Evolutionary conservation across 139 green algal genomes (phyloP).

Genomic region (Yamagishiella unicocca): DNA sequence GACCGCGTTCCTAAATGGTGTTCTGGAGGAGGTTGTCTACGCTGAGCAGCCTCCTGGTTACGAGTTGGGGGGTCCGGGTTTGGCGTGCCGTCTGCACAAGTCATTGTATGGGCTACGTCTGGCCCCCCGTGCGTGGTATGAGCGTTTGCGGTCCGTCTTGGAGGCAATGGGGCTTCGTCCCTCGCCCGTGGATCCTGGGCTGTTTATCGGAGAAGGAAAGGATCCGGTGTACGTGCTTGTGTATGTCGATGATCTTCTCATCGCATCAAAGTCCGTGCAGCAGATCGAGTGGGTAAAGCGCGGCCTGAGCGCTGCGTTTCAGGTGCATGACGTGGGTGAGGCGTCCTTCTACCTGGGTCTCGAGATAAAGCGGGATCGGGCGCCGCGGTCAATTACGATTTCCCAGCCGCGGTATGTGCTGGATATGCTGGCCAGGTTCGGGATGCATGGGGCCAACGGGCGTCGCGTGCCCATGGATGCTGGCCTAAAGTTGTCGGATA

Average conservation of each 20-base stretch:
- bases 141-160: constrained; percentile 46
- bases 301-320: too few species aligned
- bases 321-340: too few species aligned
- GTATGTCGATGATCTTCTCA: constrained; percentile 54
- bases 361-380: too few species aligned
- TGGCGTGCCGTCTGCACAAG: constrained; percentile 44
- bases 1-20: constrained; percentile 72
- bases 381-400: too few species aligned
- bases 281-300: not conserved
- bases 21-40: constrained; percentile 57
- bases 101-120: constrained; percentile 67
- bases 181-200: constrained; percentile 51
- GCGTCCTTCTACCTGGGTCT: too few species aligned
- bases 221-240: constrained; percentile 31
- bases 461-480: too few species aligned
- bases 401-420: too few species aligned
- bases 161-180: constrained; percentile 45
- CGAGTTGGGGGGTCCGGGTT: not conserved
- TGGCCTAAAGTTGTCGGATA: too few species aligned
- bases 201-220: constrained; percentile 38
- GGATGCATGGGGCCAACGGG: too few species aligned
- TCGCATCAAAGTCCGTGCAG: not conserved
- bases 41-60: constrained; percentile 54
- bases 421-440: too few species aligned
- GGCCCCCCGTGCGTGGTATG: constrained; percentile 64